phyloP scores from a whole-genome alignment of 768 basidiomycete genomes.

The Rhizopogon rudus region DNA sequence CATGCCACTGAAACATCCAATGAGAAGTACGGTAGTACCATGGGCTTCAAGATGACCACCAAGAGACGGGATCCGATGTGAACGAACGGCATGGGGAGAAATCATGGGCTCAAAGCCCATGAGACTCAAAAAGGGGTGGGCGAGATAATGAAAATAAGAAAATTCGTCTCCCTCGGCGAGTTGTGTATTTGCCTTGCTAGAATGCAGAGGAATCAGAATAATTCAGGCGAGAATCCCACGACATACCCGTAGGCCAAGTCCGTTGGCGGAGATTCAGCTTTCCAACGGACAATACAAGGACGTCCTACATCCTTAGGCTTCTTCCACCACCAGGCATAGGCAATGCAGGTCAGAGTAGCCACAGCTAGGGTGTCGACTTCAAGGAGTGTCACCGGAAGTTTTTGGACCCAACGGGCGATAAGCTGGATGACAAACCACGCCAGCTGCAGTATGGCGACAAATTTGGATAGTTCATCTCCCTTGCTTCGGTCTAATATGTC shows the following conservation, averaged over 20 bases:
- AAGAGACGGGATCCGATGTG: not conserved
- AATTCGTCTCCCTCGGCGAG: no score
- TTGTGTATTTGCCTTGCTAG: no score
- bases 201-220: no score
- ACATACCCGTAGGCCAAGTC: no score
- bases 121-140: no score
- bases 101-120: not conserved
- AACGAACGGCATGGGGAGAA: not conserved
- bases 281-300: conserved; percentile 2
- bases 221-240: no score
- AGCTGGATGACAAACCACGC: conserved; percentile 6
- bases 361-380: conserved; percentile 29
- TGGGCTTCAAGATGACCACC: not conserved
- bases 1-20: not conserved
- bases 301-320: conserved; percentile 25
- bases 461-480: conserved; percentile 25
- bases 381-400: conserved; percentile 25
- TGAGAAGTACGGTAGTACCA: not conserved
- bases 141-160: no score
- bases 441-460: conserved; percentile 25
- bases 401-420: conserved; percentile 14
- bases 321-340: conserved; percentile 29
- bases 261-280: no score
- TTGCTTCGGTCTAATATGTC: conserved; percentile 30
- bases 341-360: conserved; percentile 21